Evolutionary conservation across 306 rosid genomes (phyloP), one percentile per base, ranked within the genome.

Genomic region (Dryas octopetala): DNA sequence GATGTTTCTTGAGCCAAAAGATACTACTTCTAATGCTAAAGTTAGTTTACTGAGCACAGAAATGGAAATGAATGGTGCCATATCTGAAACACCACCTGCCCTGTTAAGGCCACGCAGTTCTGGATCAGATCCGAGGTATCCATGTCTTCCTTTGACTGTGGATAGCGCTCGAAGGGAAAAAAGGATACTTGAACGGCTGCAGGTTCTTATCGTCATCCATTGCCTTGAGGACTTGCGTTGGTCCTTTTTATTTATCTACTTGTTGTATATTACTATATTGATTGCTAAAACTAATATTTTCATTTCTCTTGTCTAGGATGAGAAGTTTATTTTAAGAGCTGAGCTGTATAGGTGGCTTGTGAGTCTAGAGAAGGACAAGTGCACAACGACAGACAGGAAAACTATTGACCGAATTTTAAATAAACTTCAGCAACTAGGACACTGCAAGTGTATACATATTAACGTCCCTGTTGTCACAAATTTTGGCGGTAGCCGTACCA

Each of bases 321-420:
- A 91, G 83, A 92, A 87, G 82, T 88, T 92, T 70, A 69, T 95
- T 83, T 62, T 95, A 83, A 88, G 82, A 88, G 78, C 88, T 44
- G 97, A 90, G 85, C 74, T 95, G 63, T 76, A 66, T 72, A 95
- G 91, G 83, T 90, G 95, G 93, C 89, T 90, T 70, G 85, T 61
- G 76, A 85, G 86, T 86, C 73, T 86, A 68, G 99, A 95, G 89
- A 90, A 85, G 76, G 91, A 83, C 74, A 91, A 88, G 82, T 63
- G 79, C 78, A 78, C 82, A 74, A 81, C 76, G 66, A 65, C 88
- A 55, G 99, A 95, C 79, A 82, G 89, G 74, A 95, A 89, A 82
- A 95, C 97, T 77, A 72, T 90, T 23, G 87, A 86, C 78, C 86
- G 97, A 75, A 84, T 85, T 85, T 79, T 95, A 76, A 78, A 59